Evolutionary conservation across 2,329 filamentous ascomycete species (phyloP), one percentile per base, ranked within the genome.

Genomic region (Colletotrichum sp.): DNA sequence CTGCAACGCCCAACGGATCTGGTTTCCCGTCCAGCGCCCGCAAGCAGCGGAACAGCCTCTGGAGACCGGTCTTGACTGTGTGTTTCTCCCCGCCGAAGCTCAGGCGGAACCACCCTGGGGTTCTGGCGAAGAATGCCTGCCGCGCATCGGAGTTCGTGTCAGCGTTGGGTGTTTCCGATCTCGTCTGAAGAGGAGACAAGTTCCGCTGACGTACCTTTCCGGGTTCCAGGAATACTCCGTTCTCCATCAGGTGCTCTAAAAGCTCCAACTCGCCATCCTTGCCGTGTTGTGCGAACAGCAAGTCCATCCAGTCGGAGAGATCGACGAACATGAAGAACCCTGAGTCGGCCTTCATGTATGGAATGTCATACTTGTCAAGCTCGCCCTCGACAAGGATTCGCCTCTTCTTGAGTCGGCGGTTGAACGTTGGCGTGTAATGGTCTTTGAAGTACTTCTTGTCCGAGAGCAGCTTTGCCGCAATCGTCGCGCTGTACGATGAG

Each of bases 241-340:
- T 55, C 10, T 30, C 38, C 70, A 76, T 74, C 43, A 70, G 6
- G 8, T 65, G 61, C 21, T 69, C 71, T 13, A 73, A 13, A 10
- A 76, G 52, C 6, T 43, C 58, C 18, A 61, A 18, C 13, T 61
- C 36, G 8, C 48, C 43, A 28, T 38, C 52, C 34, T 61, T 65
- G 32, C 58, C 48, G 28, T 66, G 34, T 15, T 64, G 26, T 9
- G 32, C 34, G 16, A 32, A 28, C 12, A 66, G n/a, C 8, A 52
- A 21, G 13, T 61, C 58, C 28, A 66, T 38, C 71, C 71, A 76
- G n/a, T 65, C 28, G 8, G 58, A 73, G 9, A 76, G 26, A 34
- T 76, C 58, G 4, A 76, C 24, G 36, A 66, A 67, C 24, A 74
- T 43, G 30, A 76, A 76, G 16, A 76, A 66, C 12, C 74, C 74